Base-by-base conservation (phyloP, 768 basidiomycete species). In the Podaxis sp. region DNA sequence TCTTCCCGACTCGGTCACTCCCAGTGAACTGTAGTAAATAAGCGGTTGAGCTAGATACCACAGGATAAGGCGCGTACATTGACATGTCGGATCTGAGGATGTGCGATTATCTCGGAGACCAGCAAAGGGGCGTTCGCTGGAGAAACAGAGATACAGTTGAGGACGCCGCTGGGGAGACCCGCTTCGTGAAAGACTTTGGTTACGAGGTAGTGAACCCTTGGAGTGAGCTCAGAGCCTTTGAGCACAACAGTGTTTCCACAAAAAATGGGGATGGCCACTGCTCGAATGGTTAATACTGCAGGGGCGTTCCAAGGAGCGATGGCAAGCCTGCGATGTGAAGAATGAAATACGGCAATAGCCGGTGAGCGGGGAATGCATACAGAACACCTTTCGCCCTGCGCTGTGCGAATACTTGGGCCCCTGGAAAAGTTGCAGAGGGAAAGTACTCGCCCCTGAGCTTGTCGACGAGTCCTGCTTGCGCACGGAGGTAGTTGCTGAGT, bases 221-320 rank as follows among this genome's bases (percentile, higher is more conserved):
- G 84, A 57, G 78, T 81, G 49, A 73, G 71, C 64, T 86, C 85
- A 0, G 84, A 84, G 12, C 78, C 77, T 63, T 83, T 84, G 49
- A 86, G 67, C 2, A 87, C 76, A 5, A 83, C 79, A 0, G 85
- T 84, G 68, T 86, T 87, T 1, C 85, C 85, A 57, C 84, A 84
- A 1, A 86, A 67, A 36, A 86, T 68, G 0, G 85, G 82, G 11
- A 80, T 66, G 1, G 75, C 76, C 13, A 83, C 69, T 0, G 83
- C 80, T 17, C 82, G 72, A 15, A 85, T 59, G 0, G 81, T 74
- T 13, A 87, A 73, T 1, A 69, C 66, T 7, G 81, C 65, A 0
- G 86, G 82, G 2, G 80, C 81, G 66, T 87, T 87, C 85, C 85
- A 87, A 0, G 85, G 84, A 1, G 80, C 76, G 2, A 86, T 82